phyloP scores from a whole-genome alignment of 371 early-diverging fungal species.

The Dichotomocladium elegans region DNA sequence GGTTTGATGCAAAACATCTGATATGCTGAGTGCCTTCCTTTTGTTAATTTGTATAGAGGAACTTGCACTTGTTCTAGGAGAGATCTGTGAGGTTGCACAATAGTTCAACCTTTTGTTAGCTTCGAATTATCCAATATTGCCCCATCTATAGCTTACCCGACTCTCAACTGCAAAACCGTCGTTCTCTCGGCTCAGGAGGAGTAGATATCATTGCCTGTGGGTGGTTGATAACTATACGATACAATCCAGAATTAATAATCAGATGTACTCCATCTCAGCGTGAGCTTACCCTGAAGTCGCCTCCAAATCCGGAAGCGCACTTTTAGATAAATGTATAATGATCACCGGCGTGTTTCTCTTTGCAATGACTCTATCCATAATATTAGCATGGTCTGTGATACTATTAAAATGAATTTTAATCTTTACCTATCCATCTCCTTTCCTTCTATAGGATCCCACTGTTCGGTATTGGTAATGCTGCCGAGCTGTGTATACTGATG shows the following conservation, averaged over 20 bases:
- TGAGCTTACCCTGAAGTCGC: slow-evolving; percentile 24
- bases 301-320: slow-evolving; percentile 32
- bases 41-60: no score
- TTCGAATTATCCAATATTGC: no score
- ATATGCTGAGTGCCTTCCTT: no score
- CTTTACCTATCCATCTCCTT: slow-evolving; percentile 37
- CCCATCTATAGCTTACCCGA: no score
- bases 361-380: slow-evolving; percentile 24
- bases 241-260: background rate
- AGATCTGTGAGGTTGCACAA: no score
- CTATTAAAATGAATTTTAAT: no score
- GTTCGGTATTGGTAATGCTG: slow-evolving; percentile 42
- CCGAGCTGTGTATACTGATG: slow-evolving; percentile 64
- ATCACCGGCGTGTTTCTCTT: slow-evolving; percentile 38
- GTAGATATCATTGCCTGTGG: slow-evolving; percentile 7
- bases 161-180: no score
- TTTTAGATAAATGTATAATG: slow-evolving; percentile 32
- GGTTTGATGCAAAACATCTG: no score
- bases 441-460: slow-evolving; percentile 50
- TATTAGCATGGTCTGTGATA: background rate
- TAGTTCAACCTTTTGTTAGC: no score
- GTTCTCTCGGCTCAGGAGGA: background rate
- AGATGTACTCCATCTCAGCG: background rate
- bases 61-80: no score
- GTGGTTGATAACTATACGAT: slow-evolving; percentile 1